Evolutionary conservation across 75 land plant genomes (phyloP).

Genomic region (Chamaecyparis obtusa): DNA sequence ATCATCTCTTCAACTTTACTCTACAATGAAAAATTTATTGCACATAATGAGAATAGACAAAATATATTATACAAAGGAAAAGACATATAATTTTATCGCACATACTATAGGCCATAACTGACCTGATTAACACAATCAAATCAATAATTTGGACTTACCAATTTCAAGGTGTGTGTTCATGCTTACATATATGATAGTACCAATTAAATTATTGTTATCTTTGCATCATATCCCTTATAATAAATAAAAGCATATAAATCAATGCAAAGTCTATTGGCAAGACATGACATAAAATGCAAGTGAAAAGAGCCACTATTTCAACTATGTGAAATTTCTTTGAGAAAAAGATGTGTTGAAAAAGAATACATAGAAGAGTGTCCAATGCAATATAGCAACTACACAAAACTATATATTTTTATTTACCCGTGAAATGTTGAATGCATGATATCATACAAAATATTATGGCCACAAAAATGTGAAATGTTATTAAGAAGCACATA

Average conservation of each 20-base stretch:
- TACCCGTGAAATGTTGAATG: not conserved
- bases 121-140: not conserved
- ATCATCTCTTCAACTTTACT: conserved; percentile 98
- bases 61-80: not conserved
- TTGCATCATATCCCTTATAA: conserved; percentile 22
- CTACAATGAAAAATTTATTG: conserved; percentile 27
- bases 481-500: too few species aligned
- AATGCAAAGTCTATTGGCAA: not conserved
- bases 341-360: not conserved
- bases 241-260: not conserved
- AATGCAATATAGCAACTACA: not conserved
- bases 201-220: conserved; percentile 86
- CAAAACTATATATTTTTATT: too few species aligned
- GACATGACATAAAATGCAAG: not conserved
- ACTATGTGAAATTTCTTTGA: not conserved
- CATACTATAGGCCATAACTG: not conserved
- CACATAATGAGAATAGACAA: not conserved
- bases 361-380: not conserved
- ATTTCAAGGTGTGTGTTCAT: conserved; percentile 91
- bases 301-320: not conserved
- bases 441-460: not conserved
- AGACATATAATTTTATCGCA: not conserved
- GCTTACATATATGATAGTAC: conserved; percentile 93
- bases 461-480: not conserved
- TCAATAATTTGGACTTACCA: conserved; percentile 39